These are phyloP conservation scores for Tripterygium wilfordii DNA, from an alignment of 177 flowering plant genomes.

Conservation along the genomic window DNA sequence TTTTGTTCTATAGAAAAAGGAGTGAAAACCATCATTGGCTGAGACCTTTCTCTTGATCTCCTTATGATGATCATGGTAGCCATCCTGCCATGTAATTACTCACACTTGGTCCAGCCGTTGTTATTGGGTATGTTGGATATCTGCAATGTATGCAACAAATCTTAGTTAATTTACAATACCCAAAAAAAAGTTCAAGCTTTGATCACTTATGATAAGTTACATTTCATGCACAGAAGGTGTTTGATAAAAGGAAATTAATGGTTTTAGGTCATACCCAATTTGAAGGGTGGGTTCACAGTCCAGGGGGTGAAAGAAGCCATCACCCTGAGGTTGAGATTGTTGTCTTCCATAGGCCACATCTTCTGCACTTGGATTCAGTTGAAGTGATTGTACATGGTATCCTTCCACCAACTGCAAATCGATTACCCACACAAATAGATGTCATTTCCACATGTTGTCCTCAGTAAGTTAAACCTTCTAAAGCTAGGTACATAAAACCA, in stretches of 20 bases:
- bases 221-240: too few relatives aligned
- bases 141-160: conserved; percentile 25
- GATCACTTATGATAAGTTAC: too few relatives aligned
- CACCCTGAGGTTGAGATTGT: conserved; percentile 41
- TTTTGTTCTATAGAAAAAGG: too few relatives aligned
- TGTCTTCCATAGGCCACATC: conserved; percentile 46
- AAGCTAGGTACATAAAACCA: too few relatives aligned
- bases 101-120: conserved; percentile 50
- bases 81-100: conserved; percentile 63
- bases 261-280: conserved; percentile 81
- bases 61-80: conserved; percentile 35
- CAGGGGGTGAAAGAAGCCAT: conserved; percentile 69
- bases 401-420: conserved; percentile 82
- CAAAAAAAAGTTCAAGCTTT: too few relatives aligned
- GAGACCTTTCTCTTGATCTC: not conserved
- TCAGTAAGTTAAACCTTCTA: too few relatives aligned
- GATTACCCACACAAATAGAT: too few relatives aligned
- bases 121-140: conserved; percentile 48
- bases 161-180: too few relatives aligned
- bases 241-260: too few relatives aligned
- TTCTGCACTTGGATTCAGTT: conserved; percentile 52
- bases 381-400: conserved; percentile 45
- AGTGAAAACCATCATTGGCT: too few relatives aligned
- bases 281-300: conserved; percentile 88
- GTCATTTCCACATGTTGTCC: too few relatives aligned